Percentiles rank a stretch among this genome's conserved stretches.
These are phyloP conservation scores for Colletotrichum abscissum DNA, from an alignment of 2,329 filamentous ascomycete species.

Conservation along the genomic window DNA sequence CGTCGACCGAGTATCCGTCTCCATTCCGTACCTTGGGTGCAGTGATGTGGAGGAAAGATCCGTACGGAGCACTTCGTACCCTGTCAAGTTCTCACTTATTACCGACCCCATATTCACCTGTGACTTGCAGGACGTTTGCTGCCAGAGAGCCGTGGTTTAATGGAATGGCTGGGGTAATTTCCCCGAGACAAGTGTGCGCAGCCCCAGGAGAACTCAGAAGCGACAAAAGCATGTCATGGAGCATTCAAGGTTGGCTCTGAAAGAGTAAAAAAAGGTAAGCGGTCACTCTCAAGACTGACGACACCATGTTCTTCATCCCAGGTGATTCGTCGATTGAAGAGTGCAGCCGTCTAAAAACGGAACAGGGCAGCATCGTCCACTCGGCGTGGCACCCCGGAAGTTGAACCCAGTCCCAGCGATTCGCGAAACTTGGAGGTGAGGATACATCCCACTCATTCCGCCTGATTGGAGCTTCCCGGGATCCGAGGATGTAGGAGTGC, in stretches of 20 bases:
- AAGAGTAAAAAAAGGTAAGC: background rate
- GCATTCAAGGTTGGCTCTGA: background rate
- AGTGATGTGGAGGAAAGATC: no score
- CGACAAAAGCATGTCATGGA: background rate
- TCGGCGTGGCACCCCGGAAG: background rate
- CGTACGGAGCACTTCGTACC: no score
- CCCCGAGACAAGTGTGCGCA: background rate
- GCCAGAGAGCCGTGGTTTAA: background rate
- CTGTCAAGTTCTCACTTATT: no score
- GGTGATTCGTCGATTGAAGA: background rate
- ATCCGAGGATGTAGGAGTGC: background rate
- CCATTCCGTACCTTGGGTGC: no score
- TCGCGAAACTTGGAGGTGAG: background rate
- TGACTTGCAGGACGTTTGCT: background rate
- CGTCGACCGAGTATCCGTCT: no score
- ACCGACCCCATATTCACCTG: background rate
- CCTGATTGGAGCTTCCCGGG: background rate
- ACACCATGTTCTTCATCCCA: background rate
- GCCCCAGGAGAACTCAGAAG: background rate
- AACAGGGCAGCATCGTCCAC: background rate
- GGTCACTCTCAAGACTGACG: background rate
- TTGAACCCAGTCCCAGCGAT: background rate
- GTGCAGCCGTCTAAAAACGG: background rate
- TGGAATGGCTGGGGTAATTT: background rate
- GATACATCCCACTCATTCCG: background rate